A percentile compares a stretch with the other conserved stretches of the same genome.
Evolutionary conservation across 1,139 yeast genomes (phyloP).

Genomic region (Yamadazyma dendronema): DNA sequence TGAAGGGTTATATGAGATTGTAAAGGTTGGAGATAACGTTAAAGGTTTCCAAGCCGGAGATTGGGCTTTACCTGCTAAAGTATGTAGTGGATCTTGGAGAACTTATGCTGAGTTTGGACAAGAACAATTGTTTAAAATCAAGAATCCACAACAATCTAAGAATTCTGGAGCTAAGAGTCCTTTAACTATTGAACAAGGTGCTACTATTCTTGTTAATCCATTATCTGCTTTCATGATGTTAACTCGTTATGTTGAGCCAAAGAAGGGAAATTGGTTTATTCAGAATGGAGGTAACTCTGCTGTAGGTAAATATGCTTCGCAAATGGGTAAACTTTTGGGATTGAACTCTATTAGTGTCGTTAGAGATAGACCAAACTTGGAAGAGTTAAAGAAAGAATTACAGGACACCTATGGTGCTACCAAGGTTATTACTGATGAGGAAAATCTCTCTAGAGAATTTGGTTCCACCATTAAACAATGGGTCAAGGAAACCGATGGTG

Average conservation of each 20-base stretch:
- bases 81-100: slow-evolving; percentile 95
- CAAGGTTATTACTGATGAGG: slow-evolving; percentile 84
- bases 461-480: slow-evolving; percentile 59
- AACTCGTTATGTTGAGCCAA: slow-evolving; percentile 61
- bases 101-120: slow-evolving; percentile 65
- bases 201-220: slow-evolving; percentile 90
- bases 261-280: slow-evolving; percentile 85
- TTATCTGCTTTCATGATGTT: slow-evolving; percentile 90
- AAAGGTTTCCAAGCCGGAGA: slow-evolving; percentile 63
- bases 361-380: slow-evolving; percentile 77
- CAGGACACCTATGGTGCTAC: slow-evolving; percentile 65
- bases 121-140: slow-evolving; percentile 52
- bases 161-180: slow-evolving; percentile 32
- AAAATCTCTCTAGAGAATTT: slow-evolving; percentile 67
- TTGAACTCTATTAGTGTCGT: slow-evolving; percentile 83
- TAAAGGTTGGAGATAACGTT: slow-evolving; percentile 65
- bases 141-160: slow-evolving; percentile 36
- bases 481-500: slow-evolving; percentile 54
- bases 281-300: slow-evolving; percentile 97
- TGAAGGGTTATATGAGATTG: slow-evolving; percentile 87
- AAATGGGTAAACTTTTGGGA: slow-evolving; percentile 76
- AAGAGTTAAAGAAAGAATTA: slow-evolving; percentile 59
- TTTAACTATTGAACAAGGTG: slow-evolving; percentile 64
- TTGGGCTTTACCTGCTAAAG: slow-evolving; percentile 84
- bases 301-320: slow-evolving; percentile 92